Percentiles rank a stretch among this genome's conserved stretches.
Evolutionary conservation across 2,329 filamentous ascomycete genomes (phyloP).

Genomic region (Curvularia spicifera): DNA sequence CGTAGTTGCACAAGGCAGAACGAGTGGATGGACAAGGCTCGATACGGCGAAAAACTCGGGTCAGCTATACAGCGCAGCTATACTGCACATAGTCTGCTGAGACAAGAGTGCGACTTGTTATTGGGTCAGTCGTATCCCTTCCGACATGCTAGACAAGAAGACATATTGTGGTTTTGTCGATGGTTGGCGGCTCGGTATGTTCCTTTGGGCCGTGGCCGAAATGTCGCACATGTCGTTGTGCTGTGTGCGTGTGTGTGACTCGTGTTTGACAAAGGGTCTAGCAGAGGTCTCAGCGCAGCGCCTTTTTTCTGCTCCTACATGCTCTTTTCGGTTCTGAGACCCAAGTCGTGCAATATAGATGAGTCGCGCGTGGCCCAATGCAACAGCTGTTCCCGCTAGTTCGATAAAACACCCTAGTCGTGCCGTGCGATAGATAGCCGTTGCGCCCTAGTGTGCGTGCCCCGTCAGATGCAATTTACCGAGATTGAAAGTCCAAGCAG

Average conservation of each 20-base stretch:
- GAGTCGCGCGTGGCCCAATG: constrained; percentile 2
- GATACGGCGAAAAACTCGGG: not conserved
- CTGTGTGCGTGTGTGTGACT: not conserved
- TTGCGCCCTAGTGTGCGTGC: constrained; percentile 16
- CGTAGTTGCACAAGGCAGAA: constrained; percentile 15
- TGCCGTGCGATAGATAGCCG: constrained; percentile 17
- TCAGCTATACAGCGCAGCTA: not conserved
- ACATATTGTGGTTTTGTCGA: not conserved
- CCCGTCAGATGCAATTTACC: constrained; percentile 9
- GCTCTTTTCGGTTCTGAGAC: not conserved
- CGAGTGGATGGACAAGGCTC: not conserved
- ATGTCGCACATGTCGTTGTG: not conserved
- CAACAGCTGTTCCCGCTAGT: constrained; percentile 4
- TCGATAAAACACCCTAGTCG: not conserved
- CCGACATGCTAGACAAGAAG: not conserved
- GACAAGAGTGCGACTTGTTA: not conserved
- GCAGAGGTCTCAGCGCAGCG: not conserved
- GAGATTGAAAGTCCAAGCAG: constrained; percentile 20
- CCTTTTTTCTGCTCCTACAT: not conserved
- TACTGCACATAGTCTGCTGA: not conserved
- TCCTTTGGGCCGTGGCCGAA: not conserved
- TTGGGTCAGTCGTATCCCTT: not conserved
- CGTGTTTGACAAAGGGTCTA: constrained; percentile 1
- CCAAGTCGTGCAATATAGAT: constrained; percentile 2
- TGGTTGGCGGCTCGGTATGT: not conserved